phyloP scores from a whole-genome alignment of 2,329 filamentous ascomycete genomes.

The Davidsoniella eucalypti region DNA sequence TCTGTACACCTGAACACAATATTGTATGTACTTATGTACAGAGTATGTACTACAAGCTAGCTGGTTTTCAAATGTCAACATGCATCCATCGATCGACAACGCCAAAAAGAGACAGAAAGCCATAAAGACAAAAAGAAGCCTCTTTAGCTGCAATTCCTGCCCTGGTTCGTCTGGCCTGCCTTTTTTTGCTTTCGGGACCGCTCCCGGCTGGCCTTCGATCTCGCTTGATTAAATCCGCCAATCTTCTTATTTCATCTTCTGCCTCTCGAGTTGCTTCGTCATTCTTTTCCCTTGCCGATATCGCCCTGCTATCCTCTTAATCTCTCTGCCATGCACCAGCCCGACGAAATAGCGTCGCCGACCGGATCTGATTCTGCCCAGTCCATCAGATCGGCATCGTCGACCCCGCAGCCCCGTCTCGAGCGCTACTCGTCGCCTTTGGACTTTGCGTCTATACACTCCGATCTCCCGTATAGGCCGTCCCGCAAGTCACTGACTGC shows the following conservation, averaged over 20 bases:
- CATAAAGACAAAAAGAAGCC: too few species aligned
- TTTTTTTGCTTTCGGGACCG: not conserved
- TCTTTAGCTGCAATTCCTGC: too few species aligned
- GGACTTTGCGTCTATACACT: constrained; percentile 6
- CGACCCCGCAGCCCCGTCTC: constrained; percentile 35
- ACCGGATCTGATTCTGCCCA: constrained; percentile 44
- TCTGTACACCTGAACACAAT: too few species aligned
- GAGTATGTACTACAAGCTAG: too few species aligned
- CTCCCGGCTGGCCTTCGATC: not conserved
- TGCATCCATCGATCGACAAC: too few species aligned
- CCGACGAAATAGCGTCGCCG: constrained; percentile 44
- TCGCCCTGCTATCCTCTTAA: not conserved
- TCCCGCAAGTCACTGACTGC: constrained; percentile 37
- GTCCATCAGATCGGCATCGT: constrained; percentile 50
- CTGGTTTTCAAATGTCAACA: too few species aligned
- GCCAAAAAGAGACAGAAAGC: too few species aligned
- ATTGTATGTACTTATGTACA: too few species aligned
- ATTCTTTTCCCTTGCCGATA: not conserved
- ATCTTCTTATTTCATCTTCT: not conserved
- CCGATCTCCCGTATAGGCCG: constrained; percentile 14
- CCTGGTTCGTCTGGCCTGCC: too few species aligned
- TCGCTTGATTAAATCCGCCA: not conserved
- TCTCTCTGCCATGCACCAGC: constrained; percentile 36
- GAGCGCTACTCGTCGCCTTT: constrained; percentile 11
- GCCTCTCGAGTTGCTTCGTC: not conserved